phyloP scores from a whole-genome alignment of 1,139 yeast genomes.

The Geotrichum carabidarum region DNA sequence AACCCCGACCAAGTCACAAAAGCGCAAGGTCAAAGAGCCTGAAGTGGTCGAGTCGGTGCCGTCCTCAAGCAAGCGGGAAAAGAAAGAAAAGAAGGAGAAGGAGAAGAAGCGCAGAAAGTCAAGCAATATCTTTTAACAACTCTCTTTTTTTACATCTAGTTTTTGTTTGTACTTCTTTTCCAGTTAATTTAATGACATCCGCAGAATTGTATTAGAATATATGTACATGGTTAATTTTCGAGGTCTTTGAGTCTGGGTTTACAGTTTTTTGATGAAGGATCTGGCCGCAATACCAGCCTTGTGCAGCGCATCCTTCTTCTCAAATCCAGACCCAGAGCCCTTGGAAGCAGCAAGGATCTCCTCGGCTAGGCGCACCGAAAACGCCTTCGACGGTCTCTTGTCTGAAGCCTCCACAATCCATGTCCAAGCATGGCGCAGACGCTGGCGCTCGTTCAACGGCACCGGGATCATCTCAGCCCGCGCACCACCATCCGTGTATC shows the following conservation, averaged over 20 bases:
- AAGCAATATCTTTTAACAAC: conserved; percentile 14
- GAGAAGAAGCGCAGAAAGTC: conserved; percentile 27
- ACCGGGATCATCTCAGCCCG: conserved; percentile 74
- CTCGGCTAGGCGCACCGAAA: conserved; percentile 84
- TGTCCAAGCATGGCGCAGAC: conserved; percentile 76
- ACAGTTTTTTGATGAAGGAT: conserved; percentile 34
- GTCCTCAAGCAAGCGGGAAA: conserved; percentile 1
- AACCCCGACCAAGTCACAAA: conserved; percentile 1
- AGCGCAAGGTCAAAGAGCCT: background rate
- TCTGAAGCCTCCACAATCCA: conserved; percentile 87
- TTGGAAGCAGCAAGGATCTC: conserved; percentile 73
- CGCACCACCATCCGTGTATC: conserved; percentile 80
- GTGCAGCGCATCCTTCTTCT: conserved; percentile 77
- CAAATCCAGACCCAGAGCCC: conserved; percentile 80
- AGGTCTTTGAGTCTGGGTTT: background rate
- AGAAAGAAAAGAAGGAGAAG: conserved; percentile 19
- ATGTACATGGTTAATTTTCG: conserved; percentile 1
- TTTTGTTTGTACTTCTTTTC: background rate
- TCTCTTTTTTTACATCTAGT: background rate
- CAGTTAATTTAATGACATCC: background rate
- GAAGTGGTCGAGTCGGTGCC: background rate
- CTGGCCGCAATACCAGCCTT: conserved; percentile 61
- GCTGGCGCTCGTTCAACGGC: conserved; percentile 76
- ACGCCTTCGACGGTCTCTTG: conserved; percentile 73
- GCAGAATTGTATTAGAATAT: background rate